phyloP scores from a whole-genome alignment of 495 filamentous ascomycete genomes.

The Chaetomium fimeti region DNA sequence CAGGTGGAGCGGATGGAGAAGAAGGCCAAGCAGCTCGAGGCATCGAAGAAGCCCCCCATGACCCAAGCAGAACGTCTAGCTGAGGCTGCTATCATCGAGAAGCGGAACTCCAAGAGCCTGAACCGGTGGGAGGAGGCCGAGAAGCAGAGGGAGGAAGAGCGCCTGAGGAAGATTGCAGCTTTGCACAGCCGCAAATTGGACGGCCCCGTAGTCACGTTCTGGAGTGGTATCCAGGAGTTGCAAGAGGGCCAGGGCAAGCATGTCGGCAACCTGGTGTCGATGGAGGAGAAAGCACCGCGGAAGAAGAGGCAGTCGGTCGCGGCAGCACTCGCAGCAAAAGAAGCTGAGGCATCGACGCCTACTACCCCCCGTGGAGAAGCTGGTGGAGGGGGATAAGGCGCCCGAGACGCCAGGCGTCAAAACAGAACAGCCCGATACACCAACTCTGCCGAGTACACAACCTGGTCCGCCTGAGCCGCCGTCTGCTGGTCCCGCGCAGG shows the following conservation, averaged over 20 bases:
- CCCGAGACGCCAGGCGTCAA: conserved; percentile 22
- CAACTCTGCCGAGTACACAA: background rate
- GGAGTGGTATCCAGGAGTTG: conserved; percentile 83
- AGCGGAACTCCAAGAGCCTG: conserved; percentile 82
- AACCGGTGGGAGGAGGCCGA: conserved; percentile 93
- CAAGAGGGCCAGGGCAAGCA: conserved; percentile 71
- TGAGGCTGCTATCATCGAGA: conserved; percentile 80
- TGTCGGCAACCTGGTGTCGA: conserved; percentile 66
- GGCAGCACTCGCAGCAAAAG: conserved; percentile 31
- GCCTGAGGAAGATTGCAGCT: conserved; percentile 75
- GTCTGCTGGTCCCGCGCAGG: conserved; percentile 18
- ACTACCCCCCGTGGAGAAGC: conserved; percentile 23
- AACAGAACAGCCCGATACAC: conserved; percentile 24
- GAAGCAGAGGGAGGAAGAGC: conserved; percentile 77
- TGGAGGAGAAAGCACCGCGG: conserved; percentile 50
- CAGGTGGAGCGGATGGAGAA: conserved; percentile 83
- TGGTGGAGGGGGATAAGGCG: conserved; percentile 21
- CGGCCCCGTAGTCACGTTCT: conserved; percentile 88
- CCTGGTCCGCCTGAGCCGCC: conserved; percentile 13
- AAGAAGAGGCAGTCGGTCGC: conserved; percentile 48
- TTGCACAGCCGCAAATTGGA: conserved; percentile 80
- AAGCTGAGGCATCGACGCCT: conserved; percentile 28
- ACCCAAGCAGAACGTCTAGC: conserved; percentile 84
- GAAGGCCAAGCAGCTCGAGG: conserved; percentile 74
- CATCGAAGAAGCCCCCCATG: conserved; percentile 72